Percentiles rank a stretch among this genome's conserved stretches.
Conservation (phyloP, 2,329 filamentous ascomycete genomes). For the Penicillium vulpinum region DNA sequence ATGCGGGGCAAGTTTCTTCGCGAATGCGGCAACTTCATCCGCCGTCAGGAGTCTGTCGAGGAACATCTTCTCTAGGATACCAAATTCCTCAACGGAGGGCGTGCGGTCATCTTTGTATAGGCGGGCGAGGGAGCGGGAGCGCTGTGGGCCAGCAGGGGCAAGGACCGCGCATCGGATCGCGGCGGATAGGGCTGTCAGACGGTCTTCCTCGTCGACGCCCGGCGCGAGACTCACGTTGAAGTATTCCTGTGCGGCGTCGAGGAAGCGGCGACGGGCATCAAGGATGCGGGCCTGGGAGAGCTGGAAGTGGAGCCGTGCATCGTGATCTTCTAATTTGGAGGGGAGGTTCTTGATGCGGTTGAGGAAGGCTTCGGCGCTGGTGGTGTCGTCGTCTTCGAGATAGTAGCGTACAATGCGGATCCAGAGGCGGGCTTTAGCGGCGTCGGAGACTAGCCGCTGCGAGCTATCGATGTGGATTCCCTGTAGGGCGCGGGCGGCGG, state of each 20-base stretch:
- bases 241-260: slow-evolving; percentile 84
- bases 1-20: slow-evolving; percentile 75
- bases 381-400: slow-evolving; percentile 89
- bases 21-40: slow-evolving; percentile 83
- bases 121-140: slow-evolving; percentile 75
- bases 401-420: slow-evolving; percentile 93
- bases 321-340: slow-evolving; percentile 69
- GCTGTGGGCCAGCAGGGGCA: slow-evolving; percentile 82
- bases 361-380: slow-evolving; percentile 78
- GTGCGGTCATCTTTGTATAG: slow-evolving; percentile 93
- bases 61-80: slow-evolving; percentile 97
- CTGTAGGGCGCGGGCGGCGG: slow-evolving; percentile 74
- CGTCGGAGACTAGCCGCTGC: slow-evolving; percentile 77
- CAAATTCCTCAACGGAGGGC: slow-evolving; percentile 71
- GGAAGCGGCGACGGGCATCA: slow-evolving; percentile 85
- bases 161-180: slow-evolving; percentile 91
- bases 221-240: slow-evolving; percentile 78
- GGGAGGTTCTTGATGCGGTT: slow-evolving; percentile 96
- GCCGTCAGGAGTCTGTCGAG: slow-evolving; percentile 79
- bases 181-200: slow-evolving; percentile 78
- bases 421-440: slow-evolving; percentile 83
- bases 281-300: slow-evolving; percentile 90
- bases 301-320: slow-evolving; percentile 79
- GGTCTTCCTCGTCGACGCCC: slow-evolving; percentile 81
- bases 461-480: slow-evolving; percentile 87